Percentiles rank a stretch among this genome's conserved stretches.
phyloP scores from a whole-genome alignment of 495 filamentous ascomycete genomes.

The Penicillium pancosmium region DNA sequence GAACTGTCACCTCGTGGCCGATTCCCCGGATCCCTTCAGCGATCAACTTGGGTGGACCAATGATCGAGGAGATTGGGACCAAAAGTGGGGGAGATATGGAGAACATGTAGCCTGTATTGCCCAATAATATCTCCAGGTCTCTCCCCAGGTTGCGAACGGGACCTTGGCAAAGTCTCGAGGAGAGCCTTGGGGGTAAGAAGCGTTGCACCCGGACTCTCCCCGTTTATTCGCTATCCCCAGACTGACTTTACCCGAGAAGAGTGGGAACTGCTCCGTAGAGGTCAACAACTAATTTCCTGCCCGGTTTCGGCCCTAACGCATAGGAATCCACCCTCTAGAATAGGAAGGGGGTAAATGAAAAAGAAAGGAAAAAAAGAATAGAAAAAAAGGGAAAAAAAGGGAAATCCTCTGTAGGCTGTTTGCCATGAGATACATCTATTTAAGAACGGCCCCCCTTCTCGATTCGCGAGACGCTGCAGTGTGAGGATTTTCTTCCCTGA shows the following conservation, averaged over 20 bases:
- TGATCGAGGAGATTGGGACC: background rate
- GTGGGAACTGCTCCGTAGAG: background rate
- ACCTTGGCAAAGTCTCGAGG: slow-evolving; percentile 21
- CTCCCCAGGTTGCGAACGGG: slow-evolving; percentile 24
- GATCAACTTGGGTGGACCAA: slow-evolving; percentile 19
- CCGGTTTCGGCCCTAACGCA: slow-evolving; percentile 13
- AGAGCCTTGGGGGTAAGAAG: slow-evolving; percentile 5
- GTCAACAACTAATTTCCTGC: slow-evolving; percentile 2
- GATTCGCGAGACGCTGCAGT: background rate
- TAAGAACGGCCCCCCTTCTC: slow-evolving; percentile 12
- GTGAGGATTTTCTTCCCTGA: slow-evolving; percentile 2
- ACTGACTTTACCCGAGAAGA: slow-evolving; percentile 19
- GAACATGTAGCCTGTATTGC: background rate
- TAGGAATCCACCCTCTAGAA: slow-evolving; percentile 11
- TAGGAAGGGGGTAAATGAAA: slow-evolving; percentile 1
- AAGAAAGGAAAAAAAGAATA: background rate
- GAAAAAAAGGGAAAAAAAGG: background rate
- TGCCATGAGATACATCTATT: slow-evolving; percentile 10
- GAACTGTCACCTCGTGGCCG: slow-evolving; percentile 20
- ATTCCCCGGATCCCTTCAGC: slow-evolving; percentile 31
- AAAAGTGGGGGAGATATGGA: background rate
- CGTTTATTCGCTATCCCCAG: slow-evolving; percentile 11
- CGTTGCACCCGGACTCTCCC: slow-evolving; percentile 17
- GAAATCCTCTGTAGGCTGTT: slow-evolving; percentile 9
- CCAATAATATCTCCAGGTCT: slow-evolving; percentile 12